Evolutionary conservation across 2,329 filamentous ascomycete genomes (phyloP).

Genomic region (Ophiostoma perfectum): DNA sequence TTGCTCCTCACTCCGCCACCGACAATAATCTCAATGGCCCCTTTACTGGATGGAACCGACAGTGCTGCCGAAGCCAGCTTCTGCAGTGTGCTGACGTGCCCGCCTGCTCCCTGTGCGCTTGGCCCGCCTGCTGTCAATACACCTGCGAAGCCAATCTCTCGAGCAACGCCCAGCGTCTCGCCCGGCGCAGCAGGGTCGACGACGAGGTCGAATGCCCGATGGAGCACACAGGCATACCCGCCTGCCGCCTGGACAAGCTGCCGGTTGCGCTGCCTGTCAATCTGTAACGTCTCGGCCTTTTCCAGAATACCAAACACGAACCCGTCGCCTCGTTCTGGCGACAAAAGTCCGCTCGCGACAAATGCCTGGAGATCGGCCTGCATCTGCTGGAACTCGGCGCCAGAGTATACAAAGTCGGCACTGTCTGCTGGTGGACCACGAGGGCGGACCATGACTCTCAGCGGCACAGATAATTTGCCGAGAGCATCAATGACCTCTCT

Average conservation of each 20-base stretch:
- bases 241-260: slow-evolving; percentile 39
- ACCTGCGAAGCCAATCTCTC: slow-evolving; percentile 43
- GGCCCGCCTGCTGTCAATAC: slow-evolving; percentile 50
- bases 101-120: slow-evolving; percentile 34
- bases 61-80: slow-evolving; percentile 32
- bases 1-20: slow-evolving; percentile 46
- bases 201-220: slow-evolving; percentile 52
- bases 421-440: slow-evolving; percentile 34
- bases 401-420: slow-evolving; percentile 47
- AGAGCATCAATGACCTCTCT: slow-evolving; percentile 26
- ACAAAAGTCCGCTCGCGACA: slow-evolving; percentile 36
- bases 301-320: slow-evolving; percentile 52
- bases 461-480: slow-evolving; percentile 33
- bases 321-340: slow-evolving; percentile 43
- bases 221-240: slow-evolving; percentile 47
- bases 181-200: slow-evolving; percentile 28
- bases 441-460: slow-evolving; percentile 54
- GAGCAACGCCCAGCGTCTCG: slow-evolving; percentile 35
- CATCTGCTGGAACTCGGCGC: slow-evolving; percentile 43
- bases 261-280: slow-evolving; percentile 41
- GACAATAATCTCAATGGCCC: slow-evolving; percentile 44
- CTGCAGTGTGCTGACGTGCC: slow-evolving; percentile 38
- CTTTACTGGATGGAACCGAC: slow-evolving; percentile 14
- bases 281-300: slow-evolving; percentile 22
- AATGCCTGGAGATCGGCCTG: slow-evolving; percentile 36